Conservation (phyloP, 2,329 filamentous ascomycete genomes). For the Fusarium algeriense region DNA sequence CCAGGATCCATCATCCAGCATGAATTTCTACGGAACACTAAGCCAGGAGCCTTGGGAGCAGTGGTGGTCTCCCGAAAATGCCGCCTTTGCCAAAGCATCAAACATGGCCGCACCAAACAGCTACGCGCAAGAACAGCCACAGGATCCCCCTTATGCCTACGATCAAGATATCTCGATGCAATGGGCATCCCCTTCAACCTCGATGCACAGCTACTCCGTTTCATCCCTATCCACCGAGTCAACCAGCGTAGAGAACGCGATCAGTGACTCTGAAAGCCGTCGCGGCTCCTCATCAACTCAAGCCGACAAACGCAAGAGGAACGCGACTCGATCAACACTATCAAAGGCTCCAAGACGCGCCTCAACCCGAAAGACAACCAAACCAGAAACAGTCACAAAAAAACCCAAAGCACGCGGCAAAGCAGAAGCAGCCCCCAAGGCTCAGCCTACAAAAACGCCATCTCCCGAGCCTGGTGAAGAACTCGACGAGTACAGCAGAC, state of each 20-base stretch:
- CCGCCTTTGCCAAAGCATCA: neutral
- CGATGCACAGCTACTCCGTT: neutral
- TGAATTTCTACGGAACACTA: neutral
- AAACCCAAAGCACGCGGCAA: neutral
- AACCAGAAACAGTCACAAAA: fast-evolving
- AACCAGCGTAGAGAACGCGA: fast-evolving
- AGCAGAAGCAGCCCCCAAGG: neutral
- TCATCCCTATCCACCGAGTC: neutral
- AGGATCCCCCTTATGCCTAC: neutral
- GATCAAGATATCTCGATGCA: fast-evolving
- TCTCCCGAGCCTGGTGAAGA: neutral
- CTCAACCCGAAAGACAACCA: neutral
- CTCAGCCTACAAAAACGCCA: no score
- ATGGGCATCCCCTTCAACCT: neutral
- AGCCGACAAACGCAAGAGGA: neutral
- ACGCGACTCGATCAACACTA: fast-evolving
- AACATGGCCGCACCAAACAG: fast-evolving
- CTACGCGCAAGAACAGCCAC: neutral
- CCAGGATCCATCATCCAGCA: neutral
- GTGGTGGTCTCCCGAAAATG: neutral
- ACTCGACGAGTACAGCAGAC: neutral
- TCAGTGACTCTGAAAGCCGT: neutral
- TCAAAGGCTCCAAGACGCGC: neutral
- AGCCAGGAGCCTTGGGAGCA: neutral
- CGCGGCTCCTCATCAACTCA: neutral